Evolutionary conservation across 2,329 filamentous ascomycete genomes (phyloP).

Genomic region (Penicillium sp.): DNA sequence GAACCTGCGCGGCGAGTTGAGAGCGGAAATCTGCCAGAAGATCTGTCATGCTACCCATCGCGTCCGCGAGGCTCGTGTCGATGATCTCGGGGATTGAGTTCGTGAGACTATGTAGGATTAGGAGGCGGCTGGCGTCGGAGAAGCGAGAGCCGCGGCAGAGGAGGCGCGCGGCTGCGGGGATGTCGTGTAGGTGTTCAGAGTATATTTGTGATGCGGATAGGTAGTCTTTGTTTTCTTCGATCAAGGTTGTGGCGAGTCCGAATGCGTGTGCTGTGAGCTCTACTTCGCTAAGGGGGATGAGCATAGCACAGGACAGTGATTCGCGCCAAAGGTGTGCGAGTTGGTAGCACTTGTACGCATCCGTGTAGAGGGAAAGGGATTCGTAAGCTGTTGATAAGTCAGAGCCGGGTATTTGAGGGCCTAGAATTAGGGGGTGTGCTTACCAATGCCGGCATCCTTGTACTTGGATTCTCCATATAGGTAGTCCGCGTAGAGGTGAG

Average conservation of each 20-base stretch:
- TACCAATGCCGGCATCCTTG: conserved; percentile 79
- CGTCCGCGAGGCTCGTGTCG: conserved; percentile 79
- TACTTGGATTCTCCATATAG: conserved; percentile 76
- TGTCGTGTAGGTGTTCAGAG: conserved; percentile 76
- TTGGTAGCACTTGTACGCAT: conserved; percentile 83
- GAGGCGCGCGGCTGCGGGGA: conserved; percentile 71
- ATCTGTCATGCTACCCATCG: conserved; percentile 81
- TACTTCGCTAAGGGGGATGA: conserved; percentile 65
- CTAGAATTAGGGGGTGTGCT: conserved; percentile 15
- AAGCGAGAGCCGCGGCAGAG: conserved; percentile 90
- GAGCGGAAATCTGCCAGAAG: conserved; percentile 90
- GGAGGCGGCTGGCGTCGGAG: conserved; percentile 82
- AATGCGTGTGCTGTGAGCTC: conserved; percentile 72
- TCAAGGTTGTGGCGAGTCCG: conserved; percentile 75
- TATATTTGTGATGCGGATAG: conserved; percentile 78
- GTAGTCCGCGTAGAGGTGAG: conserved; percentile 76
- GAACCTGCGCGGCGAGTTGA: conserved; percentile 83
- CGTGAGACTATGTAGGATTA: conserved; percentile 63
- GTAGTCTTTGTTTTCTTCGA: conserved; percentile 81
- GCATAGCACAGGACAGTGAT: conserved; percentile 77
- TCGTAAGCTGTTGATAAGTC: conserved; percentile 70
- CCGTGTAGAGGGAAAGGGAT: conserved; percentile 73
- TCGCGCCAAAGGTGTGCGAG: conserved; percentile 90
- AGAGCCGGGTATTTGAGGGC: background rate
- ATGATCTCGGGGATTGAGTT: conserved; percentile 71